Conservation (phyloP, 2,329 filamentous ascomycete species). For the Sporothrix dimorphospora region DNA sequence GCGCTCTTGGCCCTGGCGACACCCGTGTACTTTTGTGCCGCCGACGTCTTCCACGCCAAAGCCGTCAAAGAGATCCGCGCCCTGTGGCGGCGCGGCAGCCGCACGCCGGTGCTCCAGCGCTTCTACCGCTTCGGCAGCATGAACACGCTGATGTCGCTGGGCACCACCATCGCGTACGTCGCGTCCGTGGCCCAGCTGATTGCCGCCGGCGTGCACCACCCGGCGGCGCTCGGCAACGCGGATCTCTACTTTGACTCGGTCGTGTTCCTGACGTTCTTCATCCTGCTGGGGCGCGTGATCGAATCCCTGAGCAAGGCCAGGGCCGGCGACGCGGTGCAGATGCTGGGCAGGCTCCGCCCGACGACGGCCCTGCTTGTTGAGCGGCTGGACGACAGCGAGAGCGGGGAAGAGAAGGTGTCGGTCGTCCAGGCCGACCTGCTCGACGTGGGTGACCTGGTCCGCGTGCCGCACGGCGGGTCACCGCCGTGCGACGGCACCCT, state of each 20-base stretch:
- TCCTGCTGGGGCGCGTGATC: slow-evolving; percentile 71
- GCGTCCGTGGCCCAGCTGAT: slow-evolving; percentile 78
- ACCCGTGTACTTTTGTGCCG: slow-evolving; percentile 83
- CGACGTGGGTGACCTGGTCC: slow-evolving; percentile 73
- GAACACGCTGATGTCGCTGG: slow-evolving; percentile 90
- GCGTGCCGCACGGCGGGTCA: slow-evolving; percentile 76
- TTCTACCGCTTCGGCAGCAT: slow-evolving; percentile 96
- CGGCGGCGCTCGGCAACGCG: slow-evolving; percentile 49
- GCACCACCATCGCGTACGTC: slow-evolving; percentile 85
- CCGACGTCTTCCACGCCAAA: slow-evolving; percentile 80
- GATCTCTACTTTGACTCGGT: slow-evolving; percentile 89
- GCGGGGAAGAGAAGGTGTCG: slow-evolving; percentile 40
- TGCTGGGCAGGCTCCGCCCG: slow-evolving; percentile 76
- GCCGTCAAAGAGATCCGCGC: slow-evolving; percentile 77
- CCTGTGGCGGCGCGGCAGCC: slow-evolving; percentile 77
- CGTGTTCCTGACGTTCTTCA: slow-evolving; percentile 86
- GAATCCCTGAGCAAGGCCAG: slow-evolving; percentile 92
- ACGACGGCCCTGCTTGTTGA: slow-evolving; percentile 73
- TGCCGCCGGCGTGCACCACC: slow-evolving; percentile 56
- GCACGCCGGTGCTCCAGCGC: slow-evolving; percentile 70
- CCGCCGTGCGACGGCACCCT: slow-evolving; percentile 81
- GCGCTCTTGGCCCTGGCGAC: slow-evolving; percentile 80
- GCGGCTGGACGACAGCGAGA: too few species aligned
- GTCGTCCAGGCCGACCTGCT: slow-evolving; percentile 67
- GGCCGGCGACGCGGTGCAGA: slow-evolving; percentile 82